Percentiles rank a stretch among this genome's conserved stretches.
Evolutionary conservation across 768 basidiomycete genomes (phyloP).

Genomic region (Boletellus sp.): DNA sequence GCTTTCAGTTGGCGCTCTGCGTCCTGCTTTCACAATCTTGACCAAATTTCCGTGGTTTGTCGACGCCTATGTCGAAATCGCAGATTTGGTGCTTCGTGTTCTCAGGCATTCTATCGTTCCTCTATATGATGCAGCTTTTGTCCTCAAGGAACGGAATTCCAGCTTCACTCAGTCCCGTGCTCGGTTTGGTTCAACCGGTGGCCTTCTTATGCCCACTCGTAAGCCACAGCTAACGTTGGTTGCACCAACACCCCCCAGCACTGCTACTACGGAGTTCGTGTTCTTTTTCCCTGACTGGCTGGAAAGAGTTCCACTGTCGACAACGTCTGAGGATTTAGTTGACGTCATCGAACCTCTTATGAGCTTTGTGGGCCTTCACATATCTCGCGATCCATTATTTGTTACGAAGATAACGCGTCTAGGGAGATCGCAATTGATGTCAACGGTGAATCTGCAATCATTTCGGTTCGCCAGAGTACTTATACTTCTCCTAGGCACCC

Average conservation of each 20-base stretch:
- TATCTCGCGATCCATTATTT: constrained; percentile 74
- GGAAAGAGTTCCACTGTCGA: constrained; percentile 63
- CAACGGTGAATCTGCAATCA: constrained; percentile 41
- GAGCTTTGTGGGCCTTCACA: constrained; percentile 74
- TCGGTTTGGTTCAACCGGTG: constrained; percentile 59
- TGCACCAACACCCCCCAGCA: constrained; percentile 80
- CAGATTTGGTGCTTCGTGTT: constrained; percentile 80
- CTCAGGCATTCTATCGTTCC: constrained; percentile 65
- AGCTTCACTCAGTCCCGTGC: constrained; percentile 62
- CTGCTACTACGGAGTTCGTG: constrained; percentile 69
- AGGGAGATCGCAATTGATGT: constrained; percentile 60
- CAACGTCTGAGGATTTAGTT: constrained; percentile 62
- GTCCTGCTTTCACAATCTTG: constrained; percentile 73
- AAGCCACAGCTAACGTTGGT: constrained; percentile 69
- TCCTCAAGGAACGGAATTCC: constrained; percentile 56
- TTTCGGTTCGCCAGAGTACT: constrained; percentile 3
- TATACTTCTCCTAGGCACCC: constrained; percentile 34
- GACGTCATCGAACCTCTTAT: constrained; percentile 77
- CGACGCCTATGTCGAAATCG: constrained; percentile 75
- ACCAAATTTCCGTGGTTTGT: constrained; percentile 83
- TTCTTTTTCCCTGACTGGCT: constrained; percentile 91
- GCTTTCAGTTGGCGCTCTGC: constrained; percentile 82
- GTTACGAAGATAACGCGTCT: constrained; percentile 78
- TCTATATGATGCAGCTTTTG: constrained; percentile 52
- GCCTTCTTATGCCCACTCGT: constrained; percentile 48